A percentile compares a stretch with the other conserved stretches of the same genome.
These are phyloP conservation scores for Planoprotostelium fungivorum DNA, from an alignment of 78 protist species.

Conservation along the genomic window DNA sequence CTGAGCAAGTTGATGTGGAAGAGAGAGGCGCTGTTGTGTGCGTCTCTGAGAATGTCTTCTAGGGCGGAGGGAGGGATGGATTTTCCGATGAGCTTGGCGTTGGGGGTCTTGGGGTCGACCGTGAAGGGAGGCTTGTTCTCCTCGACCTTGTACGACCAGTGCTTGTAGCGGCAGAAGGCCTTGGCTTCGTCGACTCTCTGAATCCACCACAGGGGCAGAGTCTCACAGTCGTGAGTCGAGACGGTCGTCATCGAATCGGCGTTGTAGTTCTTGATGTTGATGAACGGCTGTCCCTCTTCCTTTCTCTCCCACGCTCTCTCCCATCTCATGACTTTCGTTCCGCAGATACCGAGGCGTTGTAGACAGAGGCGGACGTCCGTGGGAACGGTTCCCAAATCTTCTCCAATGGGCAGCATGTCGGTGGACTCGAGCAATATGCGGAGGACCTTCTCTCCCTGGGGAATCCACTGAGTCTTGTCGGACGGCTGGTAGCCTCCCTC, in stretches of 20 bases:
- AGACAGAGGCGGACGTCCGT: neutral
- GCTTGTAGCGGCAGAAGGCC: neutral
- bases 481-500: neutral
- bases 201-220: neutral
- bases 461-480: neutral
- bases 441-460: neutral
- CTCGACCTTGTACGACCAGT: neutral
- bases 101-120: neutral
- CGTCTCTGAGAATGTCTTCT: neutral
- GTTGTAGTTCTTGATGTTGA: neutral
- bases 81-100: neutral
- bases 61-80: neutral
- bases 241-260: neutral
- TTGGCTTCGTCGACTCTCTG: neutral
- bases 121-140: neutral
- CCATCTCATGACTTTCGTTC: neutral
- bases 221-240: neutral
- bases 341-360: neutral
- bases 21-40: neutral
- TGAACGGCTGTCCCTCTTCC: neutral
- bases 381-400: neutral
- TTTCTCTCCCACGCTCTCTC: neutral
- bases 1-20: neutral
- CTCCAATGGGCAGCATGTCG: neutral
- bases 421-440: neutral